Evolutionary conservation across 306 rosid species (phyloP), one percentile per base, ranked within the genome.

Genomic region (Medicago lupulina): DNA sequence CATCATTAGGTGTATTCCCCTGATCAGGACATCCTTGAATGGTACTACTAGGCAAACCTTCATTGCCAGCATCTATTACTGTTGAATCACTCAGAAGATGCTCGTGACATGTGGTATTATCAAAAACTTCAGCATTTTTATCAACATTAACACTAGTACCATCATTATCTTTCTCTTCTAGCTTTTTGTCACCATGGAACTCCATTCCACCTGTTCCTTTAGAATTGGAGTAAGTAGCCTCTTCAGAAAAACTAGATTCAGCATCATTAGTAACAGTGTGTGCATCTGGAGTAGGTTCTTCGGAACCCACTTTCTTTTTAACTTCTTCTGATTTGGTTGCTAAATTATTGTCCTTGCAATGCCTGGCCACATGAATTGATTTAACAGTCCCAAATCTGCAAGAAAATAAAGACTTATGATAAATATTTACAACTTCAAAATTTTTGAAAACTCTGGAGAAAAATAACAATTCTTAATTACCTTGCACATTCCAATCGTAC

Each of bases 401-500:
- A 18, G 64, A 87, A 23, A 12, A 62, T 14, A 64, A 78, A 70
- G 41, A 81, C 28, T 72, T 15, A 58, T 36, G 12, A 75, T 36
- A 38, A 18, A 43, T 54, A 28, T 36, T 18, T 60, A 69, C 73
- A 68, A 12, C 64, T 23, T 71, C 18, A 0, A 57, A 83, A 23
- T 38, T 15, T 46, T 68, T 54, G 59, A 66, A 44, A 79, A 75
- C 38, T 78, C 47, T 43, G 77, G 76, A 65, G 28, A 36, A 25
- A 80, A 39, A 51, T 64, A 14, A 16, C 12, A 77, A 60, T 43
- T 80, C 59, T 84, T 75, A 9, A 36, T 86, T 71, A 95, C 98
- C 99, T 92, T 80, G 96, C 87, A 86, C 99, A 95, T 82, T 95
- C 99, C 85, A 87, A 76, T 34, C 99, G 96, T 71, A 95, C 79